Percentiles rank a stretch among this genome's conserved stretches.
These are phyloP conservation scores for Phytophthora sansomeana DNA, from an alignment of 352 stramenopile genomes.

Conservation along the genomic window DNA sequence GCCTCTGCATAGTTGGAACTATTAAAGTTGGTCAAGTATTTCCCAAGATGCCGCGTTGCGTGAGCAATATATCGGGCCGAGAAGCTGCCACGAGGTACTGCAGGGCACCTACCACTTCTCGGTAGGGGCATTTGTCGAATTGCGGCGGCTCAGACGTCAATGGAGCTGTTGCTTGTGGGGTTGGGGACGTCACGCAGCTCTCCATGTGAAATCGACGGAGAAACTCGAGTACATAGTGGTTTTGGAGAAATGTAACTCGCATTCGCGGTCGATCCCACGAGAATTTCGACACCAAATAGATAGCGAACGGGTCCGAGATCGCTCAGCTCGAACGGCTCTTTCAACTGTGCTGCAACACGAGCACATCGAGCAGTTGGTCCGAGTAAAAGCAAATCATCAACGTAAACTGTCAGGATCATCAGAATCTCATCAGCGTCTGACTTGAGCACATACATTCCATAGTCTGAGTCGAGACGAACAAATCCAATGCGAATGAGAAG, in stretches of 20 bases:
- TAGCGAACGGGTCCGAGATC: not conserved
- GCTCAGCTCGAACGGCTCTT: not conserved
- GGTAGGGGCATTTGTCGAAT: too few relatives aligned
- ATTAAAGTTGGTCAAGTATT: not conserved
- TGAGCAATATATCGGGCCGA: slow-evolving; percentile 12
- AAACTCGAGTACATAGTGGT: too few relatives aligned
- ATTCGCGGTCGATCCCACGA: not conserved
- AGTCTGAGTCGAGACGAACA: not conserved
- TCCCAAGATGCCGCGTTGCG: slow-evolving; percentile 10
- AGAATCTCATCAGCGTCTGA: not conserved
- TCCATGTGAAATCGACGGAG: too few relatives aligned
- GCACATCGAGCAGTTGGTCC: not conserved
- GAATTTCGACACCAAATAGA: not conserved
- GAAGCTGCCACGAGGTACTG: slow-evolving; percentile 14
- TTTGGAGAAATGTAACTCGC: too few relatives aligned
- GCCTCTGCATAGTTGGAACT: slow-evolving; percentile 4
- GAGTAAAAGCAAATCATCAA: not conserved
- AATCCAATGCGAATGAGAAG: not conserved
- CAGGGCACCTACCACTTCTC: not conserved
- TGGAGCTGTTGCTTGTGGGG: too few relatives aligned
- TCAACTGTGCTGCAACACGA: not conserved
- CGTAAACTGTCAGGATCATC: not conserved
- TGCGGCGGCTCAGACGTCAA: too few relatives aligned
- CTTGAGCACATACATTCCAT: not conserved
- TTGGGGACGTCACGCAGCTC: too few relatives aligned